phyloP scores from a whole-genome alignment of 2,329 filamentous ascomycete genomes.

The Phaeomoniella chlamydospora region DNA sequence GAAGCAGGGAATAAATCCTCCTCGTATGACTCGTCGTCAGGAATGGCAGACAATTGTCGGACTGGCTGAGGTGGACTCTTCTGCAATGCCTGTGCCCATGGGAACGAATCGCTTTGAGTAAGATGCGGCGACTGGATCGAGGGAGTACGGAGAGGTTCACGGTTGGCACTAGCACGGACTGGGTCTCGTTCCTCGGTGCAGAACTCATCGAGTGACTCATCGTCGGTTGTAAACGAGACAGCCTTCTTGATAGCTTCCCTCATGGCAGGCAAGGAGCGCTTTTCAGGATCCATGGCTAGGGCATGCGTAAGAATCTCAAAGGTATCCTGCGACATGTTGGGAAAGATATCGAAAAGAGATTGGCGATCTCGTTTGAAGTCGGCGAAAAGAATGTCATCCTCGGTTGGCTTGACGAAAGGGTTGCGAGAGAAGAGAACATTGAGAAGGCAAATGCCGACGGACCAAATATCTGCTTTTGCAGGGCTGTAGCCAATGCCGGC shows the following conservation, averaged over 20 bases:
- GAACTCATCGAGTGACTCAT: conserved; percentile 87
- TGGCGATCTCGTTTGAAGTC: conserved; percentile 91
- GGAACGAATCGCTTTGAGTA: conserved; percentile 66
- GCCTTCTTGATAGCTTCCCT: conserved; percentile 66
- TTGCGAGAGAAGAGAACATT: conserved; percentile 96
- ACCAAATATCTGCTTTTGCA: conserved; percentile 89
- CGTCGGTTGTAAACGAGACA: conserved; percentile 83
- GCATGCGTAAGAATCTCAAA: conserved; percentile 86
- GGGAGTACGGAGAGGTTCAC: conserved; percentile 87
- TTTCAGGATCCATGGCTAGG: conserved; percentile 79
- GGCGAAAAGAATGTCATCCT: conserved; percentile 81
- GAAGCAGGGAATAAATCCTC: conserved; percentile 80
- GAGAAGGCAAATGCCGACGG: conserved; percentile 87
- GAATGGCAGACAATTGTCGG: conserved; percentile 78
- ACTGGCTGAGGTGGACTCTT: conserved; percentile 54
- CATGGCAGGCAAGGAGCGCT: conserved; percentile 66
- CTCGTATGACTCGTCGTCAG: conserved; percentile 59
- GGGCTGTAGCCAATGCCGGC: conserved; percentile 79
- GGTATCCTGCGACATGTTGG: conserved; percentile 95
- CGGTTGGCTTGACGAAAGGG: conserved; percentile 80
- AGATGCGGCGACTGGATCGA: conserved; percentile 80
- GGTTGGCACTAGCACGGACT: conserved; percentile 68
- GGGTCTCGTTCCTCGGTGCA: conserved; percentile 67
- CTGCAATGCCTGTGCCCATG: conserved; percentile 85
- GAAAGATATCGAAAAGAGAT: conserved; percentile 94